Conservation (phyloP, 2,329 filamentous ascomycete species). For the Claviceps purpurea region DNA sequence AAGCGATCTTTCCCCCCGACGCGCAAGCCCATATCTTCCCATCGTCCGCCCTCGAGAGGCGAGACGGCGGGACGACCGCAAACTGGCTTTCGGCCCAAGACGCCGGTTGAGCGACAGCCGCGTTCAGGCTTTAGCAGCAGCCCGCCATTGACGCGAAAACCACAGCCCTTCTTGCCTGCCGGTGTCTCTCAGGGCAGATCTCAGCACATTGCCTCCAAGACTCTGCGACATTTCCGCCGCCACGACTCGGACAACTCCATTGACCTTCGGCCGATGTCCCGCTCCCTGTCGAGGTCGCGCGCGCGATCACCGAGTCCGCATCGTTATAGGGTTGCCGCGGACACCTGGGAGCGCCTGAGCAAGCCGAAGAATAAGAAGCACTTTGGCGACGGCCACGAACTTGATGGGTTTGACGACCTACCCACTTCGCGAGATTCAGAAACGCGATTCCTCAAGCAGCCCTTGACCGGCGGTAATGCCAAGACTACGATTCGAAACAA, state of each 20-base stretch:
- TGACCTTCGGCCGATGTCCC: constrained; percentile 43
- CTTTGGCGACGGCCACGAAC: constrained; percentile 86
- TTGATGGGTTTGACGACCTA: constrained; percentile 88
- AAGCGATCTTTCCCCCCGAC: constrained; percentile 53
- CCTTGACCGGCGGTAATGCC: constrained; percentile 49
- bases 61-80: constrained; percentile 36
- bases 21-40: constrained; percentile 35
- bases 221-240: constrained; percentile 57
- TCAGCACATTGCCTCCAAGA: constrained; percentile 64
- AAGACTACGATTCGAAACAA: constrained; percentile 48
- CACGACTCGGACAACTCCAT: constrained; percentile 65
- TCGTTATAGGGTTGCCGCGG: constrained; percentile 31
- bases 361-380: constrained; percentile 43
- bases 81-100: constrained; percentile 49
- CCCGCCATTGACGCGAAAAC: constrained; percentile 40
- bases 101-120: constrained; percentile 50
- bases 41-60: constrained; percentile 47
- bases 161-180: constrained; percentile 67
- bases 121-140: constrained; percentile 35
- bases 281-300: constrained; percentile 42
- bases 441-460: constrained; percentile 70
- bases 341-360: constrained; percentile 53
- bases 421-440: constrained; percentile 76
- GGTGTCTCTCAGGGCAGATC: constrained; percentile 61
- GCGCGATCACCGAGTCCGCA: constrained; percentile 49